Base-by-base conservation (phyloP, 179 eudicot genomes). In the Beta corolliflora region DNA sequence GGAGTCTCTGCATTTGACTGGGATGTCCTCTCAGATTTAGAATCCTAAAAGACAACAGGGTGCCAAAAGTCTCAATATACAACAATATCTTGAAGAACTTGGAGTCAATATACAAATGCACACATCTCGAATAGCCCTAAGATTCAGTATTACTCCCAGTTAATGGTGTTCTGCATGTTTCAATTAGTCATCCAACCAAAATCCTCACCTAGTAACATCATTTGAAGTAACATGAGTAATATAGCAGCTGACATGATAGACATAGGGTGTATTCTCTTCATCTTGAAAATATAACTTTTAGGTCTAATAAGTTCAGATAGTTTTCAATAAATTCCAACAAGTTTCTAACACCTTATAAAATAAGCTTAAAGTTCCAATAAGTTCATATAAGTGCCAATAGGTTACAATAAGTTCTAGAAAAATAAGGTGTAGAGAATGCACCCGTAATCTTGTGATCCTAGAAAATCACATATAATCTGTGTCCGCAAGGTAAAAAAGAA, bases 21-120 rank as follows among this genome's bases (percentile, higher is more conserved):
- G 83, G 85, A 85, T 73, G 78, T 80, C 58, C 79, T 71, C 83
- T 88, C 97, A 66, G 88, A 82, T 75, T 84, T 88, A 69, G 88
- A 78, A 82, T 89, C 97, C 98, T 94, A 81, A 68, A 16, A 1
- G 23, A 25, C 18, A 56, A 75, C 55, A 74, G 75, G 65, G n/a
- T 19, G 10, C 25, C 75, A 56, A 41, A 81, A 46, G 60, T 41
- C 75, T 81, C 13, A 73, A 55, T 12, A 64, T 16, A 59, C 64
- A 60, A 58, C 78, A 72, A 36, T 54, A 6, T 50, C 45, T 50
- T 13, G 44, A 45, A 69, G 60, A 80, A 45, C 46, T 6, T 21
- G 21, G 31, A 18, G 41, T 14, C 61, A 5, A 75, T 1, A 48
- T 23, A 23, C 56, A 31, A 63, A 52, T 58, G 15, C 16, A 15